phyloP scores from a whole-genome alignment of 768 basidiomycete species.

The Thelephora aurantiotincta region DNA sequence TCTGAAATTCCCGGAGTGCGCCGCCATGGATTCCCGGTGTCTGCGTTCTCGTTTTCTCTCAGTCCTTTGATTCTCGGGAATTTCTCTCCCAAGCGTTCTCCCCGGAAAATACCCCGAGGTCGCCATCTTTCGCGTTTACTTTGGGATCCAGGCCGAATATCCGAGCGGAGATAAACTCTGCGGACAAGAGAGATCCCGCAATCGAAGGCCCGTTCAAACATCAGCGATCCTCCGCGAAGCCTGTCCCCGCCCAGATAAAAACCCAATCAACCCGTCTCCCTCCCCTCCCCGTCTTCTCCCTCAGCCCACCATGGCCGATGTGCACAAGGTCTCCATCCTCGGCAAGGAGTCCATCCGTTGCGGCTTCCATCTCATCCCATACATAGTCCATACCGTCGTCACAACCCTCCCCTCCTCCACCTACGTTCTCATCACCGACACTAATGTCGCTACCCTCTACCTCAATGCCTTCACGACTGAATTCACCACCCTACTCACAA shows the following conservation, averaged over 20 bases:
- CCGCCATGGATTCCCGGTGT: too few species aligned
- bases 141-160: too few species aligned
- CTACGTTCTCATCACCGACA: constrained; percentile 89
- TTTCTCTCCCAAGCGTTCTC: too few species aligned
- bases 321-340: constrained; percentile 72
- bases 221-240: background rate
- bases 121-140: too few species aligned
- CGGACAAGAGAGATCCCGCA: constrained; percentile 32
- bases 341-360: constrained; percentile 82
- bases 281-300: background rate
- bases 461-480: constrained; percentile 52
- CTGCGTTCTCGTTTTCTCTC: too few species aligned
- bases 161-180: too few species aligned
- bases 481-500: constrained; percentile 34
- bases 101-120: too few species aligned
- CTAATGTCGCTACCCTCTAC: constrained; percentile 74
- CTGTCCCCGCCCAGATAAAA: background rate
- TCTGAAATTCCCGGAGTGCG: too few species aligned
- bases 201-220: constrained; percentile 11
- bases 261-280: background rate
- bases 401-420: constrained; percentile 60
- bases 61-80: too few species aligned
- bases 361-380: constrained; percentile 82
- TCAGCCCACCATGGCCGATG: constrained; percentile 26
- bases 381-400: constrained; percentile 69